Conservation (phyloP, 768 basidiomycete species). For the Trametes cubensis region DNA sequence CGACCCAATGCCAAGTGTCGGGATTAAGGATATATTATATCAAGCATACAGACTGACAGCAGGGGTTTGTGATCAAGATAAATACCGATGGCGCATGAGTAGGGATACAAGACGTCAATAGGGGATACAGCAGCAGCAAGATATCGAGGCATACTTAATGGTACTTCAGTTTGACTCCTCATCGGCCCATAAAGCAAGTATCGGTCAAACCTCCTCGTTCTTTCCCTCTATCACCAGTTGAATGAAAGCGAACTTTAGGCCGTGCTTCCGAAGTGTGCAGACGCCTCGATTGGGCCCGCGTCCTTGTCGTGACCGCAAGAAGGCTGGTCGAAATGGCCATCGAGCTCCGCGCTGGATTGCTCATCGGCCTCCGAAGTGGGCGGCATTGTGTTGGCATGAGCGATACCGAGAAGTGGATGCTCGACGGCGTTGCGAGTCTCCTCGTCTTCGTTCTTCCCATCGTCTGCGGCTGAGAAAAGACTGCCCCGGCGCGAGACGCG, state of each 20-base stretch:
- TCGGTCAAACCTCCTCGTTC: too few species aligned
- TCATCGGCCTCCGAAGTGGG: conserved; percentile 7
- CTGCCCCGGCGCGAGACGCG: conserved; percentile 8
- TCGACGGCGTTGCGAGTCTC: not conserved
- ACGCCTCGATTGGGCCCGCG: not conserved
- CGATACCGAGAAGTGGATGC: not conserved
- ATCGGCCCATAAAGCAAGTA: too few species aligned
- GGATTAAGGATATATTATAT: too few species aligned
- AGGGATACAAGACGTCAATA: too few species aligned
- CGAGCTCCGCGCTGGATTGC: conserved; percentile 7
- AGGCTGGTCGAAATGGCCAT: conserved; percentile 10
- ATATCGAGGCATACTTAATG: too few species aligned
- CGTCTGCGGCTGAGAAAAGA: conserved; percentile 7
- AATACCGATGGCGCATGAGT: too few species aligned
- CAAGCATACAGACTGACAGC: too few species aligned
- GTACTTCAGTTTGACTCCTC: too few species aligned
- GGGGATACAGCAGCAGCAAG: too few species aligned
- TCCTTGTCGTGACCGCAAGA: not conserved
- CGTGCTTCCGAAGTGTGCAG: not conserved
- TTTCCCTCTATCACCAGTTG: not conserved
- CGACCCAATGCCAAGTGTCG: too few species aligned
- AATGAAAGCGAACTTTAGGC: not conserved
- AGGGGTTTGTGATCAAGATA: too few species aligned
- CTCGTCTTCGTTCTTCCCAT: not conserved
- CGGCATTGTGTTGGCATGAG: not conserved